phyloP scores from a whole-genome alignment of 176 grass and related monocot genomes.

The Rhynchospora pubera region DNA sequence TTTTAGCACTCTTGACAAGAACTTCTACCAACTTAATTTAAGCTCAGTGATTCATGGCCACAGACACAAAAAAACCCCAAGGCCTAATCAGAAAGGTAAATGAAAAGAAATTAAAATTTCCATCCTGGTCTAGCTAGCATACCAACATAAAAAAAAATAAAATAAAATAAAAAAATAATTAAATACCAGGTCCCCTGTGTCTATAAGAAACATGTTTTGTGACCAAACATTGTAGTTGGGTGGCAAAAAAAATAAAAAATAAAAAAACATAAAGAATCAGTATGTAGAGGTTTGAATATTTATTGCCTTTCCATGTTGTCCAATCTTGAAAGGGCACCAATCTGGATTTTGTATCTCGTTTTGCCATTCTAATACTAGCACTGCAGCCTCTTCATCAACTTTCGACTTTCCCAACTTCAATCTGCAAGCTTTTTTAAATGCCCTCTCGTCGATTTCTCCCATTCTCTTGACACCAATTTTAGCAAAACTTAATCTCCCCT shows the following conservation, averaged over 20 bases:
- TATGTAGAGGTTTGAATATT: constrained; percentile 24
- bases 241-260: background rate
- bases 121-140: background rate
- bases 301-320: constrained; percentile 28
- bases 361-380: constrained; percentile 54
- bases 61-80: background rate
- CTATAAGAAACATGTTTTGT: background rate
- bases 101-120: background rate
- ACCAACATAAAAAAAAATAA: background rate
- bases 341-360: constrained; percentile 47
- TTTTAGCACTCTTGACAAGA: background rate
- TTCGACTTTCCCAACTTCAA: constrained; percentile 29
- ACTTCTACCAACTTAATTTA: background rate
- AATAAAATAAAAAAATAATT: background rate
- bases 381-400: constrained; percentile 23
- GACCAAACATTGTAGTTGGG: background rate
- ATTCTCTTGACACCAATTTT: constrained; percentile 50
- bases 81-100: background rate
- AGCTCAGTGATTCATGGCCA: background rate
- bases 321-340: constrained; percentile 55
- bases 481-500: background rate
- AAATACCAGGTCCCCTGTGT: background rate
- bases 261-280: background rate
- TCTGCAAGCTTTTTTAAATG: constrained; percentile 35
- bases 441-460: constrained; percentile 49